These are phyloP conservation scores for Peronospora farinosa DNA, from an alignment of 352 stramenopile species.

Conservation along the genomic window DNA sequence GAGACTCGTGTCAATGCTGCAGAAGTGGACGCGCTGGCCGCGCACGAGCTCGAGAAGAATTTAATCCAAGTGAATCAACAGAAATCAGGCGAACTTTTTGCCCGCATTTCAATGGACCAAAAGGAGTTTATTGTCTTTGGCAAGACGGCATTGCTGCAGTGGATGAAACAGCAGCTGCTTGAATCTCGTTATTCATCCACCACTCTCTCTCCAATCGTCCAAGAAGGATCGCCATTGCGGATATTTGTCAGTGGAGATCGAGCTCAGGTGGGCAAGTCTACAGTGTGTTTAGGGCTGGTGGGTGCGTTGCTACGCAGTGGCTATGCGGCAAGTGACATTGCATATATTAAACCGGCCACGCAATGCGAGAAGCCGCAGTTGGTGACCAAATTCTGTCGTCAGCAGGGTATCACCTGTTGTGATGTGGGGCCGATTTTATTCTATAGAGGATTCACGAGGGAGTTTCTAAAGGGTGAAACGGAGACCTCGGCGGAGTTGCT, in stretches of 20 bases:
- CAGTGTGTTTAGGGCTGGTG: constrained; percentile 91
- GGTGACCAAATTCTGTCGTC: constrained; percentile 90
- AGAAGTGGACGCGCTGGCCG: constrained; percentile 14
- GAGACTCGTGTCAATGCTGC: constrained; percentile 10
- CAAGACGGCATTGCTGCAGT: constrained; percentile 24
- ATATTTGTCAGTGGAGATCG: constrained; percentile 75
- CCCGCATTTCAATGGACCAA: constrained; percentile 25
- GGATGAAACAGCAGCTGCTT: constrained; percentile 35
- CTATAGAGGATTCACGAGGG: constrained; percentile 94
- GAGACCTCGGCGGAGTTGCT: constrained; percentile 82
- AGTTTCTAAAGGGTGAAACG: constrained; percentile 91
- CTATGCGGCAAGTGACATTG: constrained; percentile 71
- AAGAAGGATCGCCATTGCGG: constrained; percentile 25
- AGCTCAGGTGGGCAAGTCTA: constrained; percentile 94
- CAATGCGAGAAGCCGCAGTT: constrained; percentile 94
- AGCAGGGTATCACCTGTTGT: constrained; percentile 81
- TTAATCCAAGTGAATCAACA: constrained; percentile 18
- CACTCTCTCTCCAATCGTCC: background rate
- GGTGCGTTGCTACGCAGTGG: constrained; percentile 78
- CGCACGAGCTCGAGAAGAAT: constrained; percentile 13
- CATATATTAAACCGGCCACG: constrained; percentile 98
- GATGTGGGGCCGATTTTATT: constrained; percentile 93
- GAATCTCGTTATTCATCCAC: constrained; percentile 21
- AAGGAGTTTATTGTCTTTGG: constrained; percentile 26
- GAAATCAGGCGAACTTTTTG: constrained; percentile 13